These are phyloP conservation scores for Sarcodon aspratus DNA, from an alignment of 768 basidiomycete species.

Conservation along the genomic window DNA sequence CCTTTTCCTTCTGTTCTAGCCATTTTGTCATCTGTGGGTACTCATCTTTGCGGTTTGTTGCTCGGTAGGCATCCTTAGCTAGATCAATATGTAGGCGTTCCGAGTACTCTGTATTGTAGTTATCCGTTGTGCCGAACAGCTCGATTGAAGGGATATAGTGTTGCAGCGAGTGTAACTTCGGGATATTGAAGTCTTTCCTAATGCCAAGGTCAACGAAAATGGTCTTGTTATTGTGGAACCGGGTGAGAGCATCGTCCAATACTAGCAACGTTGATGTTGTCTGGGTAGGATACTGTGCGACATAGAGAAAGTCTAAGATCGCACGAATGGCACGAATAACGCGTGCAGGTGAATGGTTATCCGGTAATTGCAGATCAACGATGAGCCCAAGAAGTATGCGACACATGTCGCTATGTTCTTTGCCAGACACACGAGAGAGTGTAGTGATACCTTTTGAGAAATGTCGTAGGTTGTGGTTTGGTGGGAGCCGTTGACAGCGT, in stretches of 20 bases:
- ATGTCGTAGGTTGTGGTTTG: too few relatives aligned
- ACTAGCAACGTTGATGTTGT: conserved; percentile 15
- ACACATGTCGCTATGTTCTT: too few relatives aligned
- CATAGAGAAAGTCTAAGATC: conserved; percentile 24
- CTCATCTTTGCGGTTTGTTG: conserved; percentile 8
- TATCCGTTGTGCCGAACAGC: conserved; percentile 9
- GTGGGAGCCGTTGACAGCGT: too few relatives aligned
- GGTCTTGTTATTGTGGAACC: conserved; percentile 25
- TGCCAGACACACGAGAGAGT: too few relatives aligned
- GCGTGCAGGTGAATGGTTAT: too few relatives aligned
- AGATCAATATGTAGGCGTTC: conserved; percentile 7
- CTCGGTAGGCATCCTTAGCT: conserved; percentile 1
- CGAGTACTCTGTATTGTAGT: conserved; percentile 7
- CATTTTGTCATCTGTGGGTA: conserved; percentile 27
- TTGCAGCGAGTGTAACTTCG: conserved; percentile 10
- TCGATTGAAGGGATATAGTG: conserved; percentile 11
- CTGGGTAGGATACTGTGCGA: conserved; percentile 22
- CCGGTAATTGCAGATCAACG: too few relatives aligned
- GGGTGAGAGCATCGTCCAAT: conserved; percentile 15
- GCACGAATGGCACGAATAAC: conserved; percentile 5
- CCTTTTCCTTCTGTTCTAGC: conserved; percentile 23
- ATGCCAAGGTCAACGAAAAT: conserved; percentile 24
- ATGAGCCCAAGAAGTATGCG: too few relatives aligned
- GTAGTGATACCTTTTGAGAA: too few relatives aligned
- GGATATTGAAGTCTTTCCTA: conserved; percentile 13